Evolutionary conservation across 1,284 basidiomycete species (phyloP), one percentile per base, ranked within the genome.

Genomic region (Sparassis latifolia): DNA sequence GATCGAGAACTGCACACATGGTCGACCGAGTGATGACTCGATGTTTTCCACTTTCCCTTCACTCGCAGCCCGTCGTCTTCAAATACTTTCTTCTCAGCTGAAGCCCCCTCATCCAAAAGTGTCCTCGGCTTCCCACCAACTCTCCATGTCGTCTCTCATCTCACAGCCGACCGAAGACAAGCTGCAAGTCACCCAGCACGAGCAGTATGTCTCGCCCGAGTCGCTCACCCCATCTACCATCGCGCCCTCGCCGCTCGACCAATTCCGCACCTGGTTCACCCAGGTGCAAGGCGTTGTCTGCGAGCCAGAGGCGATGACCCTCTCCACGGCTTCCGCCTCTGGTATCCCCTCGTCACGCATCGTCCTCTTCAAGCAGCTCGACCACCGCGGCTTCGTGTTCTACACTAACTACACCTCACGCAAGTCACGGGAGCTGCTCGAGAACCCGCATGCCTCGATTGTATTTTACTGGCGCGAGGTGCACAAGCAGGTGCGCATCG

Each of bases 371-470:
- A 98, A 97, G 69, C 82, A 92, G 61, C 82, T 92, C 61, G 90
- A 96, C 70, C 64, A 75, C 29, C 78, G 74, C 46, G 94, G 95
- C 37, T 97, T 99, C 71, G 80, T 96, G 49, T 97, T 98, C 72
- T 99, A 82, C 77, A 96, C 94, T 37, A 99, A 99, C 73, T 99
- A 99, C 74, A 79, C 79, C 37, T 96, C 92, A 20, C 82, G 95
- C 55, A 99, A 99, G 71, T 92, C 89, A 2, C 65, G 71, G 35
- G 97, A 98, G 68, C 75, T 99, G 42, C 55, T 67, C 2, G 76
- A 71, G 40, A 95, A 93, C 62, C 87, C 89, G 0, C 76, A 85
- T 61, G 92, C 89, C 0, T 82, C 91, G 2, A 72, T 96, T 28
- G 84, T 86, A 4, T 91, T 97, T 63, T 97, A 96, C 73, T 99